A percentile compares a stretch with the other conserved stretches of the same genome.
These are phyloP conservation scores for Trifolium subterraneum DNA, from an alignment of 306 rosid species.

Conservation along the genomic window DNA sequence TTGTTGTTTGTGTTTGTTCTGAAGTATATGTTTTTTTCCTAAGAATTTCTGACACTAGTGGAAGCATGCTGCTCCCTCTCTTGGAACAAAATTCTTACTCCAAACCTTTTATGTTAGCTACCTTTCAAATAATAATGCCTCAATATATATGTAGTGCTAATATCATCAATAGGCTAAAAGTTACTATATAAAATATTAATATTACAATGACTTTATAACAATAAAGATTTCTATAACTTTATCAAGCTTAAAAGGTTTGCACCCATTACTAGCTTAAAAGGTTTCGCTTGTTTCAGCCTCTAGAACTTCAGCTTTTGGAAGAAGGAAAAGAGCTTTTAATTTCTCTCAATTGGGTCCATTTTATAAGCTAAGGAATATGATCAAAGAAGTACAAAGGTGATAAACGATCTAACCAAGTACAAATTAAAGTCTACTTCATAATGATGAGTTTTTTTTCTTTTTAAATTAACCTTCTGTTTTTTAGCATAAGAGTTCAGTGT, in stretches of 20 bases:
- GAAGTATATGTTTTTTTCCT: conserved; percentile 47
- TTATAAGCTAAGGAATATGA: background rate
- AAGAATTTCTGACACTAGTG: conserved; percentile 39
- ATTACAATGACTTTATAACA: background rate
- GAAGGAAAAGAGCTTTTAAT: background rate
- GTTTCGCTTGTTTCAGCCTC: background rate
- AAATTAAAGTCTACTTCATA: background rate
- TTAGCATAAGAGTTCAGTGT: too few relatives aligned
- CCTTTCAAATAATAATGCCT: background rate
- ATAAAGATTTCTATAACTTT: conserved; percentile 3
- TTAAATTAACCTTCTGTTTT: too few relatives aligned
- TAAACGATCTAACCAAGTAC: background rate
- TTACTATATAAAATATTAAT: background rate
- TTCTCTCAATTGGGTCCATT: too few relatives aligned
- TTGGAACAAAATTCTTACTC: conserved; percentile 27
- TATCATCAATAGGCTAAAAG: background rate
- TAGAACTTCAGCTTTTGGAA: background rate
- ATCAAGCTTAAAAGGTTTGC: background rate
- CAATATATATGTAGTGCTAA: background rate
- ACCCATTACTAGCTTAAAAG: background rate
- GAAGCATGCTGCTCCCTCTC: conserved; percentile 32
- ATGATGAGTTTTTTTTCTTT: too few relatives aligned
- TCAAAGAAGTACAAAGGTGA: background rate
- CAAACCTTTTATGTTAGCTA: conserved; percentile 22
- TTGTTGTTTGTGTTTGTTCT: conserved; percentile 30